Conservation (phyloP, 495 filamentous ascomycete genomes). For the Penicillium parvum region DNA sequence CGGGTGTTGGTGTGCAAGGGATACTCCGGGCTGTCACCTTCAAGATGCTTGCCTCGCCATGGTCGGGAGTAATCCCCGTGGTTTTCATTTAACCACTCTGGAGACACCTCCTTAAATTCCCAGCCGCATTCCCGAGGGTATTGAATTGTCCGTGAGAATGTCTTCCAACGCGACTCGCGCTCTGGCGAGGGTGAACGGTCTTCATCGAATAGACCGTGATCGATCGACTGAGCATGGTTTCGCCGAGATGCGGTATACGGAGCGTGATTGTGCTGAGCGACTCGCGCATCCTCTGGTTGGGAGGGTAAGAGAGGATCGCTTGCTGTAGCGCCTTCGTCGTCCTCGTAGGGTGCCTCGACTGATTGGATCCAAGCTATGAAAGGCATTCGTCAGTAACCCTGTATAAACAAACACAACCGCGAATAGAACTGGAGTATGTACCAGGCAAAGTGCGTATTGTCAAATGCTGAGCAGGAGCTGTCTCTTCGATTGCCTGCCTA, state of each 20-base stretch:
- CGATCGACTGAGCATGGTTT: constrained; percentile 7
- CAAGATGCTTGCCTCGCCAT: constrained; percentile 46
- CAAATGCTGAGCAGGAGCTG: constrained; percentile 9
- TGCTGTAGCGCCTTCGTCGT: constrained; percentile 27
- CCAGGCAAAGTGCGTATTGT: constrained; percentile 31
- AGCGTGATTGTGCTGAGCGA: constrained; percentile 58
- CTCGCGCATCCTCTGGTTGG: constrained; percentile 46
- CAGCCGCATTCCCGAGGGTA: constrained; percentile 45
- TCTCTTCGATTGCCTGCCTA: constrained; percentile 13
- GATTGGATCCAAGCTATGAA: constrained; percentile 38
- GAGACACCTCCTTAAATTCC: constrained; percentile 49
- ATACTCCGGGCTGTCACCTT: constrained; percentile 45
- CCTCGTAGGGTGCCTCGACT: constrained; percentile 25
- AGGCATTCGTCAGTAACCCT: constrained; percentile 7
- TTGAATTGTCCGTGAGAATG: constrained; percentile 52
- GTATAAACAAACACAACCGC: background rate
- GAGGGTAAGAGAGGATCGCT: constrained; percentile 37
- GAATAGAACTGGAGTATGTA: constrained; percentile 7
- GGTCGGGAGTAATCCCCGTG: constrained; percentile 52
- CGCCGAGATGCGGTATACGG: constrained; percentile 39
- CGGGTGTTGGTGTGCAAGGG: constrained; percentile 35
- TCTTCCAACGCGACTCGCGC: constrained; percentile 57
- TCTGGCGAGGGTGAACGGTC: background rate
- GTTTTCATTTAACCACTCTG: constrained; percentile 58
- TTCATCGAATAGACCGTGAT: constrained; percentile 6